Percentiles rank a stretch among this genome's conserved stretches.
phyloP scores from a whole-genome alignment of 2,329 filamentous ascomycete genomes.

The Aspergillus neoniger region DNA sequence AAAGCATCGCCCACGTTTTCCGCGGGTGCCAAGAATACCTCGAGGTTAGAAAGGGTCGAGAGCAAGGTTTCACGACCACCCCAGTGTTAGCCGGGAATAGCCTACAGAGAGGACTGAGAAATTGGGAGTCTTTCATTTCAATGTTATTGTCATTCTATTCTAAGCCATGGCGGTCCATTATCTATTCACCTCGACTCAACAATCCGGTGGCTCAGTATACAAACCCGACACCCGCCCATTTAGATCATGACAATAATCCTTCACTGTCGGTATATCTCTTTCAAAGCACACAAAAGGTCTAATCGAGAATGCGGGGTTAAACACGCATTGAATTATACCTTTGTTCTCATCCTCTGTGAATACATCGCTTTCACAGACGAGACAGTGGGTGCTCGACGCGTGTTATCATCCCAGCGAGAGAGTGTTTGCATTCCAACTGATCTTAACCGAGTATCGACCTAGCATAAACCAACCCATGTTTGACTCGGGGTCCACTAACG shows the following conservation, averaged over 20 bases:
- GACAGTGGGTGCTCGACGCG: not conserved
- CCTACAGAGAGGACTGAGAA: too few relatives aligned
- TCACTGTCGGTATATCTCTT: not conserved
- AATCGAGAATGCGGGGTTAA: not conserved
- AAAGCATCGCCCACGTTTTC: constrained; percentile 22
- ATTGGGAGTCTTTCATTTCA: too few relatives aligned
- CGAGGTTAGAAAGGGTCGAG: constrained; percentile 7
- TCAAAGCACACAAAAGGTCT: not conserved
- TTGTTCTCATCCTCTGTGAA: not conserved
- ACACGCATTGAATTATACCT: not conserved
- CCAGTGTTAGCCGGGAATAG: too few relatives aligned
- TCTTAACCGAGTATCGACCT: not conserved
- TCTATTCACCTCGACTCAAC: not conserved
- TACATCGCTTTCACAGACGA: not conserved
- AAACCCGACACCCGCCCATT: not conserved
- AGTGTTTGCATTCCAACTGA: not conserved
- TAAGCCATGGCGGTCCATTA: not conserved
- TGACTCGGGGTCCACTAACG: not conserved
- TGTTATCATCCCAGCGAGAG: not conserved
- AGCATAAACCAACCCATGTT: not conserved
- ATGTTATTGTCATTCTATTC: constrained; percentile 1
- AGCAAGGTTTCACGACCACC: constrained; percentile 1
- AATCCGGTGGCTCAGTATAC: not conserved
- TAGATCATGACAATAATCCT: not conserved
- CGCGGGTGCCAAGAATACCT: constrained; percentile 23